Percentiles rank a stretch among this genome's conserved stretches.
Conservation (phyloP, 768 basidiomycete species). For the Porpolomopsis calyptriformis region DNA sequence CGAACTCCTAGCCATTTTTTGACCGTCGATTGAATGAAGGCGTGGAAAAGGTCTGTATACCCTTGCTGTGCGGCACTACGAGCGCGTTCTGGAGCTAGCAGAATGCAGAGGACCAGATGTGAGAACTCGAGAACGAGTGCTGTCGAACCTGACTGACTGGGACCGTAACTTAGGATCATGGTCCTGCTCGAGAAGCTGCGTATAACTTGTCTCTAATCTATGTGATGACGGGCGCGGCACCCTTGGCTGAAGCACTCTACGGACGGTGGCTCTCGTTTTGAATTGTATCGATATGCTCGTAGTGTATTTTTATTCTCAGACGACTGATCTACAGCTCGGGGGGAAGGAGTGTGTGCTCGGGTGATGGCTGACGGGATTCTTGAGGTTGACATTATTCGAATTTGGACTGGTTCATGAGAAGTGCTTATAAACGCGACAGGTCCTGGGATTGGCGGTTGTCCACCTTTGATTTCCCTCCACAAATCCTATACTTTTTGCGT, state of each 20-base stretch:
- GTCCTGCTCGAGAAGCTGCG: slow-evolving; percentile 66
- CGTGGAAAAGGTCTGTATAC: slow-evolving; percentile 54
- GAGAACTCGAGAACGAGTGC: slow-evolving; percentile 13
- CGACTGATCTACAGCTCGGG: no score
- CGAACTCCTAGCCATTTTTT: background rate
- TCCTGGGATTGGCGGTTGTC: no score
- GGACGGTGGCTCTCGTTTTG: slow-evolving; percentile 75
- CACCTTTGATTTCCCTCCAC: background rate
- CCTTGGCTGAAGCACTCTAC: slow-evolving; percentile 60
- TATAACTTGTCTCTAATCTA: slow-evolving; percentile 83
- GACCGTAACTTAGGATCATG: slow-evolving; percentile 27
- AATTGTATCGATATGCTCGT: slow-evolving; percentile 8
- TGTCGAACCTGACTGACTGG: background rate
- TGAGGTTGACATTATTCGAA: background rate
- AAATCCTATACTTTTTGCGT: background rate
- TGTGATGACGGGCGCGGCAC: slow-evolving; percentile 63
- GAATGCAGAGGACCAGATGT: slow-evolving; percentile 29
- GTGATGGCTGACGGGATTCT: no score
- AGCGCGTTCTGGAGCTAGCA: slow-evolving; percentile 56
- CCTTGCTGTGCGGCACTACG: slow-evolving; percentile 79
- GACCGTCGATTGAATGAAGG: background rate
- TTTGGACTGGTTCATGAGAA: background rate
- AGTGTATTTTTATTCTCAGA: background rate
- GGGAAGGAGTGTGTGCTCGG: no score
- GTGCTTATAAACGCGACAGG: background rate